Evolutionary conservation across 441 rosid species (phyloP), one percentile per base, ranked within the genome.

Genomic region (Erodium trifolium): DNA sequence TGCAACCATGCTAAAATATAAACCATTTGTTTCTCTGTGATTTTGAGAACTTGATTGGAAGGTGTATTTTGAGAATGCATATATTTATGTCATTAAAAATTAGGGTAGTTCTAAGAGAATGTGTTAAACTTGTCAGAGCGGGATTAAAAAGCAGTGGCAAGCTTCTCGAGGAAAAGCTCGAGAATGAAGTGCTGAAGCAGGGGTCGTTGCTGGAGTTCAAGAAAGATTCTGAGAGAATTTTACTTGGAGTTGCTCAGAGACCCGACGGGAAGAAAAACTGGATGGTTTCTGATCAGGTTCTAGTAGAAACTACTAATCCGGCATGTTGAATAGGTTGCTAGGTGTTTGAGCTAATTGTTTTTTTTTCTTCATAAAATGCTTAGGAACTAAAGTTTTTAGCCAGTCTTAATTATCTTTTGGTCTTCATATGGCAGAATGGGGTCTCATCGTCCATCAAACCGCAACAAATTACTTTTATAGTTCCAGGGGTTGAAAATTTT

Each of bases 201-300:
- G 99, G 97, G 64, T 72, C 84, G 70, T 82, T 91, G 79, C 80
- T 93, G 78, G 99, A 93, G 82, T 89, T 89, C 80, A 89, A 82
- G 87, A 93, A 91, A 82, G 95, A 93, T 57, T 41, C 92, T 0
- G 99, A 87, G 2, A 89, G 91, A 66, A 78, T 87, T 14, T 78
- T 89, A 75, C 81, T 91, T 57, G 99, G 93, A n/a, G 93, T 93
- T 63, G 82, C 88, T 55, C 92, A 85, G 85, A 82, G 84, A 80
- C 96, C 86, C 67, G 96, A 91, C 78, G 96, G 99, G 71, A 93
- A 93, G 81, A 91, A 89, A 87, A 93, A 93, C 27, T 93, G 99
- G 99, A 89, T 93, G 89, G 99, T 93, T 85, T 77, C 81, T 75
- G 99, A 93, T 89, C 96, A 93, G 99, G 96, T 93, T 87, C 83